Conservation (phyloP, 352 stramenopile species). For the Phytophthora fragariae region DNA sequence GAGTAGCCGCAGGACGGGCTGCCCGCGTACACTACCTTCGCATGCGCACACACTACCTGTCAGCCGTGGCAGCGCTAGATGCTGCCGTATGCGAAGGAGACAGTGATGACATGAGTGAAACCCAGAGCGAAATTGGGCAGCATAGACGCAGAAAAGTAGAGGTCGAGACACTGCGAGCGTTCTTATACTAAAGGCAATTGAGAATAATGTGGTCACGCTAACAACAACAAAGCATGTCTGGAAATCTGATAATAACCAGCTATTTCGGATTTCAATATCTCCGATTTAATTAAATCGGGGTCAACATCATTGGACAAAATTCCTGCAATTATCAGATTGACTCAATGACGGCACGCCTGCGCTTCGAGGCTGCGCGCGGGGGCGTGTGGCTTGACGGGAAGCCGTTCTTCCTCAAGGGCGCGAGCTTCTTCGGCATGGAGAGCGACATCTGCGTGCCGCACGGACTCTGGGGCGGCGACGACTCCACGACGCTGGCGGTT, state of each 20-base stretch:
- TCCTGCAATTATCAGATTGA: not conserved
- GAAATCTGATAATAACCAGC: no score
- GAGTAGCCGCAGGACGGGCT: conserved; percentile 60
- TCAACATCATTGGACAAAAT: no score
- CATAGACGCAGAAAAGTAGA: conserved; percentile 63
- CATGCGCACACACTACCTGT: conserved; percentile 74
- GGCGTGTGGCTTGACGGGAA: conserved; percentile 44
- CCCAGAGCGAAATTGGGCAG: conserved; percentile 64
- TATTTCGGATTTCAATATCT: no score
- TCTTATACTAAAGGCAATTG: conserved; percentile 56
- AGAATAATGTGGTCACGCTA: not conserved
- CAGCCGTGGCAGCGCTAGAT: conserved; percentile 71
- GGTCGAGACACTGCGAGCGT: conserved; percentile 67
- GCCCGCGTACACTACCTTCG: conserved; percentile 67
- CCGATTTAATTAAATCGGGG: no score
- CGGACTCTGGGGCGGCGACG: conserved; percentile 62
- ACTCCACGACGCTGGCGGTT: conserved; percentile 54
- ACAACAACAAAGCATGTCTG: not conserved
- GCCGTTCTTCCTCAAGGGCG: conserved; percentile 62
- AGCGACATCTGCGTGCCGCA: conserved; percentile 66
- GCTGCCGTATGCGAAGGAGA: conserved; percentile 68
- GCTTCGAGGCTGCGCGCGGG: conserved; percentile 44
- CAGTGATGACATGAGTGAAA: conserved; percentile 54
- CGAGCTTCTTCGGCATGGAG: conserved; percentile 74
- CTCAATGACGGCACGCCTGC: conserved; percentile 1